Evolutionary conservation across 1,139 yeast genomes (phyloP).

Genomic region (Diutina pseudorugosa): DNA sequence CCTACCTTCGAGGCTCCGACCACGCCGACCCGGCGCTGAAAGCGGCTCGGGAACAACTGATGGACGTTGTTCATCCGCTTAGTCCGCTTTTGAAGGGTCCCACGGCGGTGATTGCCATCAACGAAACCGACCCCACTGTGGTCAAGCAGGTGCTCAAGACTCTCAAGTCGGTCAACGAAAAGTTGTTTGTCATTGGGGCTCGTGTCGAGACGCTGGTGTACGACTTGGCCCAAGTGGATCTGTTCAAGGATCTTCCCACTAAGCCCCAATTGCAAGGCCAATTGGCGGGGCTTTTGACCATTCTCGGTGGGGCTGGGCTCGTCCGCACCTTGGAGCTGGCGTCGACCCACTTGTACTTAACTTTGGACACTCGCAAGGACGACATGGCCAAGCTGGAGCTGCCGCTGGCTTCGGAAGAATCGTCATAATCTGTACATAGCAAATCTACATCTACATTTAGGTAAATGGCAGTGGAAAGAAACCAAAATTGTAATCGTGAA

Average conservation of each 20-base stretch:
- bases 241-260: constrained; percentile 64
- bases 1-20: constrained; percentile 59
- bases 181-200: constrained; percentile 75
- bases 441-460: too few species aligned
- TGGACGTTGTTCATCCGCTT: constrained; percentile 46
- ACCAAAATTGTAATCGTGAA: too few species aligned
- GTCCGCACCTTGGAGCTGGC: constrained; percentile 69
- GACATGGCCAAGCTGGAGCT: background rate
- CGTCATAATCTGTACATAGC: background rate
- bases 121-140: constrained; percentile 54
- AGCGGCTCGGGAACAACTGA: constrained; percentile 27
- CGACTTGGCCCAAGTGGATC: constrained; percentile 40
- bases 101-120: constrained; percentile 66
- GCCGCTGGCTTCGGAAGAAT: background rate
- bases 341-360: constrained; percentile 55
- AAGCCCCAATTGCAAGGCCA: constrained; percentile 65
- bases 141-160: constrained; percentile 53
- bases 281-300: constrained; percentile 73
- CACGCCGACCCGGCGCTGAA: constrained; percentile 64
- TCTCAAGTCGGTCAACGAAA: constrained; percentile 55
- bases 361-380: constrained; percentile 30
- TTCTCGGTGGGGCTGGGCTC: constrained; percentile 82
- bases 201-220: constrained; percentile 51
- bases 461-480: too few species aligned
- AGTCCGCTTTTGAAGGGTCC: constrained; percentile 69